Percentiles rank a stretch among this genome's conserved stretches.
phyloP scores from a whole-genome alignment of 2,329 filamentous ascomycete genomes.

The Claviceps capensis region DNA sequence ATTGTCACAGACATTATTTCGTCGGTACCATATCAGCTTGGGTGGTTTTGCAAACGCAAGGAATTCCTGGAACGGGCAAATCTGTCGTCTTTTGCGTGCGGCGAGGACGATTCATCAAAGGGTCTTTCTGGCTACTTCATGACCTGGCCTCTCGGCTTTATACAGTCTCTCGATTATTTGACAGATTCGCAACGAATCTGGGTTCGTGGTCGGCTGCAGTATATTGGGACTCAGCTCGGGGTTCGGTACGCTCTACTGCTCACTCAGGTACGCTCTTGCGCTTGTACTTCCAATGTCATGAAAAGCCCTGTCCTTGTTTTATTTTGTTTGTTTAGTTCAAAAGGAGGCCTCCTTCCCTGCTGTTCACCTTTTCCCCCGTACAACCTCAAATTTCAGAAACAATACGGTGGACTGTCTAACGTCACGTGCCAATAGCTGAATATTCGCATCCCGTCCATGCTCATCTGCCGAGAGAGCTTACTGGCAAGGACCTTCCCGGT shows the following conservation, averaged over 20 bases:
- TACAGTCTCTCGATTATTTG: conserved; percentile 42
- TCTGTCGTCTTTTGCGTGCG: conserved; percentile 33
- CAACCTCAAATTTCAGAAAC: neutral
- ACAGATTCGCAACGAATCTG: conserved; percentile 45
- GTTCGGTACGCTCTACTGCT: conserved; percentile 44
- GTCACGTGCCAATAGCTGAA: conserved; percentile 28
- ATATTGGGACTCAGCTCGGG: conserved; percentile 41
- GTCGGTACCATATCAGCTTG: conserved; percentile 46
- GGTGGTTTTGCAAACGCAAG: conserved; percentile 38
- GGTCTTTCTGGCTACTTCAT: conserved; percentile 44
- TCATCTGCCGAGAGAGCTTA: conserved; percentile 40
- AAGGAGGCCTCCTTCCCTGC: no score
- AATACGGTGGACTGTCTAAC: neutral
- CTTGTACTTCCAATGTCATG: neutral
- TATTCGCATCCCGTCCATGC: conserved; percentile 47
- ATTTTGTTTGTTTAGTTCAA: no score
- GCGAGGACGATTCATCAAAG: conserved; percentile 35
- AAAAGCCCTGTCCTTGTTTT: neutral
- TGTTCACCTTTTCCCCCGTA: neutral
- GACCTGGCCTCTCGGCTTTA: conserved; percentile 42
- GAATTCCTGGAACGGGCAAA: conserved; percentile 26
- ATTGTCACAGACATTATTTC: conserved; percentile 46
- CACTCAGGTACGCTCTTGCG: conserved; percentile 29
- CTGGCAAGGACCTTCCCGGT: conserved; percentile 30
- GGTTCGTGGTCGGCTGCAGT: conserved; percentile 37